phyloP scores from a whole-genome alignment of 371 early-diverging fungal genomes.

The Circinella umbellata region DNA sequence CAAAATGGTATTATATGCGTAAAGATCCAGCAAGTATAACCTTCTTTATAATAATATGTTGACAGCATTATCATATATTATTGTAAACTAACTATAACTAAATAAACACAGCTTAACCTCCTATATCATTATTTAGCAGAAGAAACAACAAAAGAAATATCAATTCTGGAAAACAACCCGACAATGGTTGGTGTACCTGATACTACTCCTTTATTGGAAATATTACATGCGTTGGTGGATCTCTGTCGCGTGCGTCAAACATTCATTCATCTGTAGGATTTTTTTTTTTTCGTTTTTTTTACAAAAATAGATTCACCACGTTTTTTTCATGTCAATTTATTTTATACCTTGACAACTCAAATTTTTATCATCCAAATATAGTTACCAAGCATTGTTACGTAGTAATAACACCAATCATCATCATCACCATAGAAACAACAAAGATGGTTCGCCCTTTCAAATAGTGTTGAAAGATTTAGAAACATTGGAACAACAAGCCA shows the following conservation, averaged over 20 bases:
- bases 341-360: too few species aligned
- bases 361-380: background rate
- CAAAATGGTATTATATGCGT: constrained; percentile 51
- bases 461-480: constrained; percentile 20
- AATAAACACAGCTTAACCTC: background rate
- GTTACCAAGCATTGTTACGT: constrained; percentile 11
- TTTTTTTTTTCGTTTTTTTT: too few species aligned
- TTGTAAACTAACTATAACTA: background rate
- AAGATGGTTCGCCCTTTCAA: background rate
- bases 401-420: constrained; percentile 11
- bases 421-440: constrained; percentile 3
- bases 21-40: constrained; percentile 45
- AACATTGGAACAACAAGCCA: constrained; percentile 7
- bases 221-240: constrained; percentile 32
- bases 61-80: too few species aligned
- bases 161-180: constrained; percentile 11
- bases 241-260: constrained; percentile 38
- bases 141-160: constrained; percentile 38
- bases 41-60: too few species aligned
- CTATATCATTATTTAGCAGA: constrained; percentile 38
- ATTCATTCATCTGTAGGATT: constrained; percentile 39
- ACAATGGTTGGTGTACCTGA: constrained; percentile 12
- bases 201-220: constrained; percentile 17
- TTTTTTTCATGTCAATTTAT: background rate
- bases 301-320: background rate